These are phyloP conservation scores for Gryganskiella cystojenkinii DNA, from an alignment of 192 early-diverging fungal genomes.

Conservation along the genomic window DNA sequence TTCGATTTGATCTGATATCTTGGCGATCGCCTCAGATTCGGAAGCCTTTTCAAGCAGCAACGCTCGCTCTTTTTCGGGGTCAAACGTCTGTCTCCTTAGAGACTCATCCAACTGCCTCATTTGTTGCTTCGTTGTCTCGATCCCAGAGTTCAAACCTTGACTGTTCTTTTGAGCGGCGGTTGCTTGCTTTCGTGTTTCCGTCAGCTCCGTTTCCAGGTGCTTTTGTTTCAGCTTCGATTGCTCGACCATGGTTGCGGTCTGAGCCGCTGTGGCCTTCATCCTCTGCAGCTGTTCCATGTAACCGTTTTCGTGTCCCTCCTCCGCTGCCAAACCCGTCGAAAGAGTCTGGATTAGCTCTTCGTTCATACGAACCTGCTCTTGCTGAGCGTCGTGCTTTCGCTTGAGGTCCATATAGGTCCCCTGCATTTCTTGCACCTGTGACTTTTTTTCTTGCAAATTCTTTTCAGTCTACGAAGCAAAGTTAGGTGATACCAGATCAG, in stretches of 20 bases:
- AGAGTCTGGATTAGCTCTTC: constrained; percentile 94
- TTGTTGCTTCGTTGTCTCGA: constrained; percentile 36
- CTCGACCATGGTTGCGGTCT: constrained; percentile 76
- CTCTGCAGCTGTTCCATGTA: constrained; percentile 96
- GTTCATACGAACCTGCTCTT: constrained; percentile 65
- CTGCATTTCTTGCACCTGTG: constrained; percentile 44
- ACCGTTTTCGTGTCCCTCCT: constrained; percentile 93
- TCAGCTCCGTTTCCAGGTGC: constrained; percentile 78
- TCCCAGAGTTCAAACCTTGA: constrained; percentile 60
- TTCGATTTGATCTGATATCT: constrained; percentile 59
- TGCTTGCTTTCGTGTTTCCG: constrained; percentile 74
- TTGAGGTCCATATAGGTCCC: constrained; percentile 63
- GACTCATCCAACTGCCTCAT: constrained; percentile 34
- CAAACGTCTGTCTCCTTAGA: constrained; percentile 12
- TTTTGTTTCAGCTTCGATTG: constrained; percentile 85
- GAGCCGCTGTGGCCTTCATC: constrained; percentile 70
- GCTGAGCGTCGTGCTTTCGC: constrained; percentile 63
- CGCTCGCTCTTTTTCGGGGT: constrained; percentile 37
- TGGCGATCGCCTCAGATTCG: constrained; percentile 8
- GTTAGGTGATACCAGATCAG: neutral
- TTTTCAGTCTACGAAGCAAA: constrained; percentile 56
- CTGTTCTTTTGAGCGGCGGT: constrained; percentile 76
- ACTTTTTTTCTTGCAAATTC: constrained; percentile 52
- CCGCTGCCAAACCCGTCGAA: constrained; percentile 90
- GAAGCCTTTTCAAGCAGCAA: constrained; percentile 19